phyloP scores from a whole-genome alignment of 2,329 filamentous ascomycete genomes.

The Leptodontidium sp. region DNA sequence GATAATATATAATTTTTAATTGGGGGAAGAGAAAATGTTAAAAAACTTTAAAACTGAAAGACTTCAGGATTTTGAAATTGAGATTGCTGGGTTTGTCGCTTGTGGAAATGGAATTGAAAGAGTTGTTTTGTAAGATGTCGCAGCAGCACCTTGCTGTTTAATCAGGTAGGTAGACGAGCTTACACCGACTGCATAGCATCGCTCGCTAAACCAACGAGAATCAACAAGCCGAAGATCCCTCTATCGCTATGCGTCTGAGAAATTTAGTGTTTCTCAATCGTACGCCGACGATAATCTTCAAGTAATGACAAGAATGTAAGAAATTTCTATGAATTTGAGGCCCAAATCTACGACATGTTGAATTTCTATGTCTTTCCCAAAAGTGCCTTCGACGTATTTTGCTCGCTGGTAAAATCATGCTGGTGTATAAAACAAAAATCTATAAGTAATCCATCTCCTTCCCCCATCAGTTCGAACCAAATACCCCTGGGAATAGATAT shows the following conservation, averaged over 20 bases:
- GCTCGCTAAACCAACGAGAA: not conserved
- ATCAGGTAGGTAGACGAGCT: too few relatives aligned
- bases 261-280: not conserved
- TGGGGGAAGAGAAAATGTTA: not conserved
- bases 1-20: not conserved
- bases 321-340: not conserved
- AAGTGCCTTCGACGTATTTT: not conserved
- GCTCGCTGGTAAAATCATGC: not conserved
- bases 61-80: too few relatives aligned
- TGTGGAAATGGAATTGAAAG: too few relatives aligned
- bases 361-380: not conserved
- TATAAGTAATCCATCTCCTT: constrained; percentile 10
- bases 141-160: too few relatives aligned
- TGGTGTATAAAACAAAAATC: constrained; percentile 12
- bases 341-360: not conserved
- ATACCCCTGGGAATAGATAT: constrained; percentile 81
- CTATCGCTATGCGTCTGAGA: not conserved
- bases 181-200: not conserved
- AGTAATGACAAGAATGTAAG: not conserved
- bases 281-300: not conserved
- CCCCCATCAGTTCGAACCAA: not conserved
- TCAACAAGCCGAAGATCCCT: not conserved
- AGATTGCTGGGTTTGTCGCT: too few relatives aligned
- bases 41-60: not conserved
- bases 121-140: too few relatives aligned